Evolutionary conservation across 139 green algal species (phyloP).

Genomic region (Chlorella sp.): DNA sequence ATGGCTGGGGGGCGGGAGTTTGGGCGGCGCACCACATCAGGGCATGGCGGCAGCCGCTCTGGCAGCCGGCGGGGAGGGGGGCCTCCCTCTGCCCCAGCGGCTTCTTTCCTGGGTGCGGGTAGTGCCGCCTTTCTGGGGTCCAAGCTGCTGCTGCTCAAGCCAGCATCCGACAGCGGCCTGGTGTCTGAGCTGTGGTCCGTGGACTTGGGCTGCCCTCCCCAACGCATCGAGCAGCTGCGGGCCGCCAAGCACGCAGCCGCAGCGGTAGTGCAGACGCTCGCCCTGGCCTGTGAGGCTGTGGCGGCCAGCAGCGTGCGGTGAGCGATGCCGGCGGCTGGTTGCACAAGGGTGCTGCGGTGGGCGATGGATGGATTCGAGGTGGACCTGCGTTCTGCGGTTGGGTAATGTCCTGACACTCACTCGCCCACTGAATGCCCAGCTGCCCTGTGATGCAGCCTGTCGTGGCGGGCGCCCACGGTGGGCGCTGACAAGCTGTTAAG

Average conservation of each 20-base stretch:
- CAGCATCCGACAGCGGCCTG: slow-evolving; percentile 35
- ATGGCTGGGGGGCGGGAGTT: background rate
- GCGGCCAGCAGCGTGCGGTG: background rate
- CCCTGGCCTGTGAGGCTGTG: background rate
- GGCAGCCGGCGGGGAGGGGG: background rate
- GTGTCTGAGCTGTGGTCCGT: slow-evolving; percentile 73
- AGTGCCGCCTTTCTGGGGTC: slow-evolving; percentile 64
- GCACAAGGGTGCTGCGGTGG: too few relatives aligned
- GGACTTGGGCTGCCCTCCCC: slow-evolving; percentile 62
- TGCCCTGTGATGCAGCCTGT: slow-evolving; percentile 42
- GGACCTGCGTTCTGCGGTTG: background rate
- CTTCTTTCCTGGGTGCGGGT: background rate
- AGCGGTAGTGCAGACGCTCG: background rate
- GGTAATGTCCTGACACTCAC: too few relatives aligned
- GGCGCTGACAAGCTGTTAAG: slow-evolving; percentile 78
- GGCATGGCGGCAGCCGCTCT: background rate
- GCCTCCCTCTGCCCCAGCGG: background rate
- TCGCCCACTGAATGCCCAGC: too few relatives aligned
- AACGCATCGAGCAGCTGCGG: slow-evolving; percentile 68
- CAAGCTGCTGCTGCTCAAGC: slow-evolving; percentile 77
- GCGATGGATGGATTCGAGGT: too few relatives aligned
- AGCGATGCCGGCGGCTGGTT: background rate
- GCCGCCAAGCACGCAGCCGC: slow-evolving; percentile 9
- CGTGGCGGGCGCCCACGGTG: slow-evolving; percentile 82
- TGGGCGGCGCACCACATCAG: background rate